Evolutionary conservation across 1,139 yeast genomes (phyloP).

Genomic region (Candida sojae): DNA sequence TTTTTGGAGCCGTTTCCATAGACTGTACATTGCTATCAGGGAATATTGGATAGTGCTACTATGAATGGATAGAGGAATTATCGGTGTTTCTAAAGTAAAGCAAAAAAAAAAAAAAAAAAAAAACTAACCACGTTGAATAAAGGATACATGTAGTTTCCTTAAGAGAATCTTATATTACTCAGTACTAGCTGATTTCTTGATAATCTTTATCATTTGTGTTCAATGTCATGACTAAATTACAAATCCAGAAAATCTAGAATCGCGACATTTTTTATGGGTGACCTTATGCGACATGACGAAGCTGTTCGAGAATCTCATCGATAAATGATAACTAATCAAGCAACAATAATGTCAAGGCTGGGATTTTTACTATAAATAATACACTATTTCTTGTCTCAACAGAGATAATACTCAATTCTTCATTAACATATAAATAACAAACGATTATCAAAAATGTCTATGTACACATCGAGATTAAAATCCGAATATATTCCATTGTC

Average conservation of each 20-base stretch:
- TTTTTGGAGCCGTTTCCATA: not conserved
- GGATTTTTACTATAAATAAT: no score
- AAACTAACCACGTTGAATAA: no score
- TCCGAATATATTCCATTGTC: conserved; percentile 62
- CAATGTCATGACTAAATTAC: no score
- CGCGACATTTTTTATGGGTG: not conserved
- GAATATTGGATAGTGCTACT: not conserved
- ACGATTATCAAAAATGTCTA: conserved; percentile 26
- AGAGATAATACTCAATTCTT: no score
- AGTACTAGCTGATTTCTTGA: no score
- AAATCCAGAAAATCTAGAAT: not conserved
- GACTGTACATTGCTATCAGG: not conserved
- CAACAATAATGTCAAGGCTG: not conserved
- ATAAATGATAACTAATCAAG: not conserved
- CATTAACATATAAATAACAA: not conserved
- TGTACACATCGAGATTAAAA: conserved; percentile 40
- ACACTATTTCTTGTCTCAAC: no score
- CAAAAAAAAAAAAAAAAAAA: no score
- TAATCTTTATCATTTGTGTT: no score
- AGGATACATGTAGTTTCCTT: no score
- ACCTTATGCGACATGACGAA: not conserved
- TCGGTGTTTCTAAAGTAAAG: not conserved
- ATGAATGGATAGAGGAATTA: not conserved
- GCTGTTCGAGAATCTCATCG: not conserved
- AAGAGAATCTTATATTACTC: no score